Conservation (phyloP, 1,284 basidiomycete species). For the Puccinia coronata region DNA sequence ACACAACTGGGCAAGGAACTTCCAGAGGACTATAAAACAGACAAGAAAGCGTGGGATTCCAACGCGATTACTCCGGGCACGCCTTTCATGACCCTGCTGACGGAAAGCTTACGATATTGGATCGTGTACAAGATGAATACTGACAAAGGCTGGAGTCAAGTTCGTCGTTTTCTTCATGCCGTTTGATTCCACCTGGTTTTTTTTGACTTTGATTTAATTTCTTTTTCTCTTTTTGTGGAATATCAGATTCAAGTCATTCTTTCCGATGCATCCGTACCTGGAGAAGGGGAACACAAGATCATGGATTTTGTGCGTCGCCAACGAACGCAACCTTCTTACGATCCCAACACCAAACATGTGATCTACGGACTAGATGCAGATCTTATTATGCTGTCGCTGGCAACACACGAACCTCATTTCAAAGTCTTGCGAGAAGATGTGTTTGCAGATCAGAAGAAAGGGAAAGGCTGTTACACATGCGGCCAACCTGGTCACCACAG, state of each 20-base stretch:
- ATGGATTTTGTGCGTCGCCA: slow-evolving; percentile 98
- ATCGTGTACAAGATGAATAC: slow-evolving; percentile 91
- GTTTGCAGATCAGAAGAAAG: slow-evolving; percentile 71
- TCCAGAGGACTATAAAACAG: slow-evolving; percentile 74
- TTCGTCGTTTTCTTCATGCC: slow-evolving; percentile 59
- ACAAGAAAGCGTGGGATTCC: slow-evolving; percentile 89
- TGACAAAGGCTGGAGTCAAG: slow-evolving; percentile 93
- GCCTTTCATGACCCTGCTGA: slow-evolving; percentile 94
- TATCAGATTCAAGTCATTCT: slow-evolving; percentile 86
- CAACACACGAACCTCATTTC: slow-evolving; percentile 97
- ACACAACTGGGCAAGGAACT: slow-evolving; percentile 90
- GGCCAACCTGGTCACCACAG: slow-evolving; percentile 92
- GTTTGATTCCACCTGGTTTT: slow-evolving; percentile 55
- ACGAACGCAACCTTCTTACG: slow-evolving; percentile 78
- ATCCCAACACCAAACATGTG: slow-evolving; percentile 93
- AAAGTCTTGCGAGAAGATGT: slow-evolving; percentile 97
- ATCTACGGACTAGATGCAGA: slow-evolving; percentile 99
- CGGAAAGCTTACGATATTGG: slow-evolving; percentile 89
- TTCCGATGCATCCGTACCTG: slow-evolving; percentile 94
- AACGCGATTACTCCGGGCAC: slow-evolving; percentile 98
- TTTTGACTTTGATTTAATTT: slow-evolving; percentile 22
- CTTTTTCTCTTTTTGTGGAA: slow-evolving; percentile 6
- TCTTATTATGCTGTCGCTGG: slow-evolving; percentile 96
- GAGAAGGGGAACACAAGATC: slow-evolving; percentile 99
- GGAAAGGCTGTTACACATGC: slow-evolving; percentile 83